These are phyloP conservation scores for Suillus subalutaceus DNA, from an alignment of 768 basidiomycete species.

Conservation along the genomic window DNA sequence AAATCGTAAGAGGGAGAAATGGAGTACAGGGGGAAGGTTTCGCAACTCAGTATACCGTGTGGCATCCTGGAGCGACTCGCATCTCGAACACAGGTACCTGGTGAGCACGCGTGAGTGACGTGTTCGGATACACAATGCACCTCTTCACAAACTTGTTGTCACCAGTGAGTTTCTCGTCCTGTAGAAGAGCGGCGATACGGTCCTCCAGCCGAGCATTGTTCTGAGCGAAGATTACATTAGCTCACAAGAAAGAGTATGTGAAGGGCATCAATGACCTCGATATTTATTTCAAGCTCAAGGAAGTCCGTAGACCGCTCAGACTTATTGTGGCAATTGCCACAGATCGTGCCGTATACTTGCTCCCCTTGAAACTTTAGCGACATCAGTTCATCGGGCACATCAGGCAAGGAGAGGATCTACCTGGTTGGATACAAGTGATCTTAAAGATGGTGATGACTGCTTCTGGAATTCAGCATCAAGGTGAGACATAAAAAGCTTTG, in stretches of 20 bases:
- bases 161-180: conserved; percentile 73
- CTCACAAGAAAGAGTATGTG: conserved; percentile 2
- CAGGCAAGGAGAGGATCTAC: conserved; percentile 36
- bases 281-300: conserved; percentile 85
- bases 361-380: conserved; percentile 80
- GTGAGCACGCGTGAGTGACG: conserved; percentile 5
- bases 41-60: conserved; percentile 73
- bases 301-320: conserved; percentile 78
- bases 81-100: conserved; percentile 83
- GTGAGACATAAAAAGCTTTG: conserved; percentile 91
- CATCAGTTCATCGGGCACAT: conserved; percentile 11
- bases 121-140: background rate
- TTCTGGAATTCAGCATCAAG: conserved; percentile 87
- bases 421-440: conserved; percentile 73
- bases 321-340: conserved; percentile 64
- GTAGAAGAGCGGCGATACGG: conserved; percentile 63
- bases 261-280: conserved; percentile 52
- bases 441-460: conserved; percentile 64
- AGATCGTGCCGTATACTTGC: conserved; percentile 79
- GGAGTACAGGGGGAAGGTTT: conserved; percentile 81
- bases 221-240: conserved; percentile 37
- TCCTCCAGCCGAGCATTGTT: conserved; percentile 75
- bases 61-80: conserved; percentile 75
- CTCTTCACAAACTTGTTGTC: conserved; percentile 70
- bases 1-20: conserved; percentile 94